Evolutionary conservation across 345 rosid genomes (phyloP), one percentile per base, ranked within the genome.

Genomic region (Corymbia maculata): DNA sequence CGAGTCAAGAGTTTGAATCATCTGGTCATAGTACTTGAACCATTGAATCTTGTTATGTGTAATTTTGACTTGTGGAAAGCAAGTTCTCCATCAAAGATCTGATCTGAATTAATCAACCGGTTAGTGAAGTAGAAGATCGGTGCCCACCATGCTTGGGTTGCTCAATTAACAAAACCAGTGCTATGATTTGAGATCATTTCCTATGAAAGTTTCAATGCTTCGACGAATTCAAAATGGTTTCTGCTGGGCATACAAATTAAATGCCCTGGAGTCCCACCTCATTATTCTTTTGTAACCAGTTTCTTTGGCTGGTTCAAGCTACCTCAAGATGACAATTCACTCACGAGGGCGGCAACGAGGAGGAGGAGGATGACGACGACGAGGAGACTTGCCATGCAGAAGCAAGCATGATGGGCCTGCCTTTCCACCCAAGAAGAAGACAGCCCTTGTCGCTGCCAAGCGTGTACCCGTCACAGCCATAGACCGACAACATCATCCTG

Each of bases 371-470:
- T 5, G 66, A 59, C 10, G 87, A 86, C 44, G 87, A 22, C n/a
- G n/a, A 9, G 2, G 50, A 89, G 36, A 91, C 87, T 89, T 94
- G 95, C 96, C 95, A 95, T 22, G 96, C 95, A 53, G 97, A 95
- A 50, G 95, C 95, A 84, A 94, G 61, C 96, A 95, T 92, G 86
- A 94, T 92, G 2, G 97, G 95, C 89, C 97, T 85, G 44, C 95
- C 96, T 91, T 93, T 93, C 96, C 97, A 94, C 16, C 97, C 95
- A 32, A 93, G 95, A 7, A 92, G 92, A 8, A 94, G 91, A 86
- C 93, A 93, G 8, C 97, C 95, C 84, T 93, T 95, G 75, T 94
- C 96, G 45, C 87, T 89, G 44, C 89, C 90, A 42, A 94, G 53
- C 42, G 95, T 93, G 88, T 93, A 95, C 3, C 96, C 94, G 86